Conservation (phyloP, 1,284 basidiomycete species). For the Sanghuangporus sanghuang region DNA sequence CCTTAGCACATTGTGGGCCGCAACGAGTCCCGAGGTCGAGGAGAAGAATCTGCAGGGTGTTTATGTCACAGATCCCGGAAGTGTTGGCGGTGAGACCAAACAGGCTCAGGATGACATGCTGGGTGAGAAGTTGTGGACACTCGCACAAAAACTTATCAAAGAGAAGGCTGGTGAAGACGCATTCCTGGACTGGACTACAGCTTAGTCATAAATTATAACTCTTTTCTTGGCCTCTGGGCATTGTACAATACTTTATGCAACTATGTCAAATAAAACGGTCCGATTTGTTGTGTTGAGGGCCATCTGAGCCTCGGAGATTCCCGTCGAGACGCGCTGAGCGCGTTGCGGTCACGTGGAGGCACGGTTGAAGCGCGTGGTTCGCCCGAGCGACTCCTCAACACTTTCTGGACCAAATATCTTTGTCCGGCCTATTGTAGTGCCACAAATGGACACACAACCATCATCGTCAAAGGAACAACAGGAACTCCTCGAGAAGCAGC, state of each 20-base stretch:
- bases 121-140: conserved; percentile 34
- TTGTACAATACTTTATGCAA: not conserved
- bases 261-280: not conserved
- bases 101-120: conserved; percentile 33
- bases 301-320: not conserved
- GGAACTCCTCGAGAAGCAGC: not conserved
- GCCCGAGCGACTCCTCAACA: not conserved
- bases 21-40: conserved; percentile 33
- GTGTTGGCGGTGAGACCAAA: conserved; percentile 30
- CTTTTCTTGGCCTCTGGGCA: not conserved
- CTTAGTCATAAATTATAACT: not conserved
- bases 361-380: not conserved
- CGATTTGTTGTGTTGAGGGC: not conserved
- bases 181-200: conserved; percentile 25
- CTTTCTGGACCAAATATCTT: not conserved
- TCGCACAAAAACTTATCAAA: conserved; percentile 31
- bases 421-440: not conserved
- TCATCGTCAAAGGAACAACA: conserved; percentile 7
- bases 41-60: conserved; percentile 33
- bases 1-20: conserved; percentile 31
- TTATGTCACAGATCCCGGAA: conserved; percentile 35
- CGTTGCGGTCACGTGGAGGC: not conserved
- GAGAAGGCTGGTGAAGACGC: conserved; percentile 31
- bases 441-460: conserved; percentile 2
- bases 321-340: not conserved